Evolutionary conservation across 352 stramenopile genomes (phyloP).

Genomic region (Globisporangium barbulae): DNA sequence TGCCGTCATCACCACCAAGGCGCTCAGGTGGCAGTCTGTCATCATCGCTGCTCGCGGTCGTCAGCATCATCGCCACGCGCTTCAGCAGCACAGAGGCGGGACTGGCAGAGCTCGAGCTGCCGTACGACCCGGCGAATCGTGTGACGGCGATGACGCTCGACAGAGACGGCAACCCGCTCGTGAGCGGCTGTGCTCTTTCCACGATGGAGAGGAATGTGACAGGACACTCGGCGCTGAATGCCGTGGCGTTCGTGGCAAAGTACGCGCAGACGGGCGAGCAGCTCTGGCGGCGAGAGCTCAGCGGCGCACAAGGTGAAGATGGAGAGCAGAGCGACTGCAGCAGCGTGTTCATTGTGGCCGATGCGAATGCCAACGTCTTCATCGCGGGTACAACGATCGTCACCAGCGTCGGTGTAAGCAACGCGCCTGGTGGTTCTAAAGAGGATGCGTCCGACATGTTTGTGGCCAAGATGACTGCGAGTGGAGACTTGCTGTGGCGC

Average conservation of each 20-base stretch:
- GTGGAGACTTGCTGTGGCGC: neutral
- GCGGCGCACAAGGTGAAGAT: too few relatives aligned
- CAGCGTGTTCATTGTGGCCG: neutral
- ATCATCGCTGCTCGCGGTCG: neutral
- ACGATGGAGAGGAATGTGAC: neutral
- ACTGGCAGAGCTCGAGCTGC: conserved; percentile 4
- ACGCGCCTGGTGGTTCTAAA: neutral
- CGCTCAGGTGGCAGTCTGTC: neutral
- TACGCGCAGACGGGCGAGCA: conserved; percentile 12
- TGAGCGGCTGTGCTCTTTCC: conserved; percentile 1
- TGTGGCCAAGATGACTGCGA: conserved; percentile 3
- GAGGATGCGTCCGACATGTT: conserved; percentile 7
- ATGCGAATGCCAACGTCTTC: conserved; percentile 9
- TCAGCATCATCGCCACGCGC: neutral
- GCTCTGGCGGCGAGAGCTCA: conserved; percentile 8
- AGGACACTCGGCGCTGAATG: neutral
- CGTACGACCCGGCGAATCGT: neutral
- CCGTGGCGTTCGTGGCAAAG: conserved; percentile 13
- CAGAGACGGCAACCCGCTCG: neutral
- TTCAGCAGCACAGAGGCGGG: conserved; percentile 1
- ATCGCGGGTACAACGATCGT: conserved; percentile 1
- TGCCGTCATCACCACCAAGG: neutral
- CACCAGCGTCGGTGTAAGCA: neutral
- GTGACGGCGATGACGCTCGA: conserved; percentile 1
- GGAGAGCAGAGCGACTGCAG: conserved; percentile 2